Conservation (phyloP, 148 eudicot genomes). For the Limonium bicolor region DNA sequence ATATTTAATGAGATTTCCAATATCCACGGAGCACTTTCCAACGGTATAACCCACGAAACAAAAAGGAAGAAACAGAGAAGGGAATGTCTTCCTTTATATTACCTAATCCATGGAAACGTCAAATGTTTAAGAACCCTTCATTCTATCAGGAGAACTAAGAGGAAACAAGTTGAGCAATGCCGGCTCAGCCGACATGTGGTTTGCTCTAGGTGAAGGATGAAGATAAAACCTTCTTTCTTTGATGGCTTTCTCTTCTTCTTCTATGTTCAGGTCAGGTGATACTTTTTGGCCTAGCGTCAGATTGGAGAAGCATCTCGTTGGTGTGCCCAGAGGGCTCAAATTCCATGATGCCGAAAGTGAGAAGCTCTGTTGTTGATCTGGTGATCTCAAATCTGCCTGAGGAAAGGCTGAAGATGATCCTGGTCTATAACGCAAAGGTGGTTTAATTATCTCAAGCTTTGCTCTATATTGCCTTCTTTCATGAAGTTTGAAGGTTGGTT, state of each 20-base stretch:
- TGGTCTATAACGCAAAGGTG: constrained; percentile 9
- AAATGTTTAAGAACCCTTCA: not conserved
- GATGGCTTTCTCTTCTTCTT: constrained; percentile 29
- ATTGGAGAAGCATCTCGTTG: constrained; percentile 17
- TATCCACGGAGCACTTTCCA: no score
- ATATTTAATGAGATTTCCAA: no score
- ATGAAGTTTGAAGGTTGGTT: constrained; percentile 20
- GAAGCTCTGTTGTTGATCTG: constrained; percentile 5
- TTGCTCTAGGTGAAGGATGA: constrained; percentile 29
- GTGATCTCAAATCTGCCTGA: constrained; percentile 3
- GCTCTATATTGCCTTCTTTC: constrained; percentile 23
- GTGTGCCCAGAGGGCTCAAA: constrained; percentile 15
- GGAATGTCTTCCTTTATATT: no score
- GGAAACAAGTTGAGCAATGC: constrained; percentile 31
- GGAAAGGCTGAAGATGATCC: constrained; percentile 4
- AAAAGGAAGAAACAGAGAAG: no score
- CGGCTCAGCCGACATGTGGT: constrained; percentile 15
- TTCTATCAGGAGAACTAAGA: constrained; percentile 13
- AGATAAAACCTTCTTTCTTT: constrained; percentile 23
- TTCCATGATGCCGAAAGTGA: constrained; percentile 8
- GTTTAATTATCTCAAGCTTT: constrained; percentile 21
- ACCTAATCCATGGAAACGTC: no score
- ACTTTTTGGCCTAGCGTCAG: constrained; percentile 11
- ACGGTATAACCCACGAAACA: no score
- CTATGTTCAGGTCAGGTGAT: constrained; percentile 5